Evolutionary conservation across 441 rosid species (phyloP).

Genomic region (Hypseocharis bilobata): DNA sequence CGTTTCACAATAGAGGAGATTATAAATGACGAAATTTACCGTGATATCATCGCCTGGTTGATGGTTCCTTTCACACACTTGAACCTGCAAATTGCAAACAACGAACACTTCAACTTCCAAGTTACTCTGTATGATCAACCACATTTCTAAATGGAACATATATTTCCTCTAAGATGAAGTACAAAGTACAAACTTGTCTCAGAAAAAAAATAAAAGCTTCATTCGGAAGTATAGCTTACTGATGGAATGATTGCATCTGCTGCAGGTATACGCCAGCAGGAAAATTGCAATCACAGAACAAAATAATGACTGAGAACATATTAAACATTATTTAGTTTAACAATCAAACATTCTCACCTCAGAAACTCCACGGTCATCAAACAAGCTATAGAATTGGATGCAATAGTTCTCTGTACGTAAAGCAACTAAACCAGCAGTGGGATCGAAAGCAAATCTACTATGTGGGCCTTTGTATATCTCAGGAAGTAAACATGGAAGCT

Average conservation of each 20-base stretch:
- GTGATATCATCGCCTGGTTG: slow-evolving; percentile 86
- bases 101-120: slow-evolving; percentile 23
- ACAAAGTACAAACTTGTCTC: not conserved
- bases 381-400: slow-evolving; percentile 74
- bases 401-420: slow-evolving; percentile 65
- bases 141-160: slow-evolving; percentile 1
- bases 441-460: slow-evolving; percentile 59
- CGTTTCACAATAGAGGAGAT: slow-evolving; percentile 11
- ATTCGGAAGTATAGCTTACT: not conserved
- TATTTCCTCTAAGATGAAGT: not conserved
- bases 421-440: slow-evolving; percentile 64
- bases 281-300: not conserved
- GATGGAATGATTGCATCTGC: not conserved
- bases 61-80: slow-evolving; percentile 90
- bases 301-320: slow-evolving; percentile 1
- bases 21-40: slow-evolving; percentile 34
- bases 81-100: slow-evolving; percentile 45
- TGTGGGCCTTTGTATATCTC: slow-evolving; percentile 36
- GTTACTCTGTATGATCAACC: not conserved
- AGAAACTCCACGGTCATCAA: slow-evolving; percentile 66
- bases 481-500: slow-evolving; percentile 70
- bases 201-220: not conserved
- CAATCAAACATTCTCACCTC: slow-evolving; percentile 46
- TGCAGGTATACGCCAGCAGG: slow-evolving; percentile 1
- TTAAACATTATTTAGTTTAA: not conserved